These are phyloP conservation scores for Leccinum olivaceopallidum DNA, from an alignment of 768 basidiomycete genomes.

Conservation along the genomic window DNA sequence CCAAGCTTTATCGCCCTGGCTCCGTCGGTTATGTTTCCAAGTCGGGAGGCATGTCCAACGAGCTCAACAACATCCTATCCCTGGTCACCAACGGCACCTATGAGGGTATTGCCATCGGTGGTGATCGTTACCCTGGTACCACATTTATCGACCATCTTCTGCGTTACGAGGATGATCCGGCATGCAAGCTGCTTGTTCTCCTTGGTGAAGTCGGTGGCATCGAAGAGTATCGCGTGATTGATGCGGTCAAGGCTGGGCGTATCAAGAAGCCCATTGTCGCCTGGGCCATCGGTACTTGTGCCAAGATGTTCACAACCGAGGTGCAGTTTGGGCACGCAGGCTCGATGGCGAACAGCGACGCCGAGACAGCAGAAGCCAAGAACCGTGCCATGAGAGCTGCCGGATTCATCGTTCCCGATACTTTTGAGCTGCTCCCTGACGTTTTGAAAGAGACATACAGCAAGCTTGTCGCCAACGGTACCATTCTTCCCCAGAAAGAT, in stretches of 20 bases:
- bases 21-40: constrained; percentile 99
- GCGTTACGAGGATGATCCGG: constrained; percentile 95
- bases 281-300: constrained; percentile 99
- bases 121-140: constrained; percentile 97
- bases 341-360: constrained; percentile 94
- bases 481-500: constrained; percentile 71
- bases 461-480: constrained; percentile 66
- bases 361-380: constrained; percentile 98
- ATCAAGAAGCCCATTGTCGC: constrained; percentile 99
- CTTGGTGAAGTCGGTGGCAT: constrained; percentile 99
- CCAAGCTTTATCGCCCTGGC: constrained; percentile 97
- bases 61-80: constrained; percentile 99
- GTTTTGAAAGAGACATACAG: constrained; percentile 87
- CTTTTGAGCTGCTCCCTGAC: constrained; percentile 92
- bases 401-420: constrained; percentile 95
- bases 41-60: constrained; percentile 99
- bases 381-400: constrained; percentile 93
- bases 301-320: constrained; percentile 99
- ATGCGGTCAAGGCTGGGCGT: constrained; percentile 88
- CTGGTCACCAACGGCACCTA: constrained; percentile 97
- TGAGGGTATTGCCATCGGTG: constrained; percentile 99
- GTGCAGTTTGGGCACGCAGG: constrained; percentile 99
- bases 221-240: constrained; percentile 98
- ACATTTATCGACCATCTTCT: constrained; percentile 99
- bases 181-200: constrained; percentile 98